Base-by-base conservation (phyloP, 345 rosid species). In the Ceriops tagal region DNA sequence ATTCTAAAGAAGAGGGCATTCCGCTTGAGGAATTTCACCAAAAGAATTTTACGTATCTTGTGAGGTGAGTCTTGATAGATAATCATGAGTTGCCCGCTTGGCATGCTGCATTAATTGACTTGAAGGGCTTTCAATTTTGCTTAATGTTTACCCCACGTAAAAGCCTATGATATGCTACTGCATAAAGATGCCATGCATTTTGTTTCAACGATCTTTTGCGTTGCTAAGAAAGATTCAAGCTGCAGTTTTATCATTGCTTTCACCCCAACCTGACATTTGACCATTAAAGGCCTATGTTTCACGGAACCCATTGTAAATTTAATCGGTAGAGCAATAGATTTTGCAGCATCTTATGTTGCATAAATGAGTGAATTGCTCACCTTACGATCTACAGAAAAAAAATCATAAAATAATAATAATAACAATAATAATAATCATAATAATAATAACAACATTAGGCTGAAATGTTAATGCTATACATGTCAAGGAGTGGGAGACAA, bases 1-100 rank as follows among this genome's bases (percentile, higher is more conserved):
- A 95, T 73, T 90, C 98, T 51, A 95, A 95, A 83, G 99, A 92
- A 87, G 99, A 95, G 82, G 83, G 76, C 70, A 89, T 92, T 73
- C 70, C 63, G 26, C 61, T 79, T 67, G 71, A 80, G 66, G 98
- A 87, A 81, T 78, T 82, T 56, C 59, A 35, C 30, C 59, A 35
- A 68, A 80, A 86, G 75, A 92, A 92, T 80, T 89, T 90, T 81
- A 87, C 98, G 1, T 90, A 85, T 82, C 91, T 92, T 49, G 73
- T 92, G 56, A 95, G 89, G 98, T 92, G 70, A 79, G 84, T 68
- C 49, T 43, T 13, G 19, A 43, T 43, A 43, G 49, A 43, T 43
- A 43, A 43, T 13, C 2, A 43, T 13, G 49, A 13, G 18, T 43
- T 11, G 49, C 49, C 49, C 15, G 49, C 49, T 11, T 43, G 49